Percentiles rank a stretch among this genome's conserved stretches.
Evolutionary conservation across 305 asterid genomes (phyloP).

Genomic region (Rubia peregrina): DNA sequence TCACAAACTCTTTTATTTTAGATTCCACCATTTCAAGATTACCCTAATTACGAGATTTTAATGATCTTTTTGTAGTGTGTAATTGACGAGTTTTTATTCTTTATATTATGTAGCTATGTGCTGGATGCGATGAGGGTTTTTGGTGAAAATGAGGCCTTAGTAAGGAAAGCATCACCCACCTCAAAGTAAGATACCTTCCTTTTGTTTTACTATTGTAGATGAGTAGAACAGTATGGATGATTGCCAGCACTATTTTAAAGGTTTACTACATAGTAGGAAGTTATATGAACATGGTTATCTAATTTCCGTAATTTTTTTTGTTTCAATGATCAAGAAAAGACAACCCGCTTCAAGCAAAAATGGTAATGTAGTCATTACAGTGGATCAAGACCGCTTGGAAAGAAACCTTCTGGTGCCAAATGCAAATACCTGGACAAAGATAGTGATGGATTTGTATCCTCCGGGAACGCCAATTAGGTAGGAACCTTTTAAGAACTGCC

Average conservation of each 20-base stretch:
- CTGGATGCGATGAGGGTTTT: constrained; percentile 67
- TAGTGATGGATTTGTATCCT: constrained; percentile 84
- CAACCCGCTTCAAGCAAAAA: constrained; percentile 94
- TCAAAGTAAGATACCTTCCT: constrained; percentile 63
- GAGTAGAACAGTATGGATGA: constrained; percentile 1
- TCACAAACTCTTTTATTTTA: constrained; percentile 9
- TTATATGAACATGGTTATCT: constrained; percentile 28
- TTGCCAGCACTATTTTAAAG: no score
- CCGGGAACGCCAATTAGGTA: constrained; percentile 64
- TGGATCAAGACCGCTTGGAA: constrained; percentile 40
- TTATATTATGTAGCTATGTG: constrained; percentile 45
- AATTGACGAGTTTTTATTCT: background rate
- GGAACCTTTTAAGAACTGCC: constrained; percentile 4
- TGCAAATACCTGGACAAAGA: constrained; percentile 76
- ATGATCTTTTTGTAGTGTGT: constrained; percentile 7
- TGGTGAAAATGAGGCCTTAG: constrained; percentile 62
- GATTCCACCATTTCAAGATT: constrained; percentile 3
- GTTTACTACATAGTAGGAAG: background rate
- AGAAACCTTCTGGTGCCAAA: constrained; percentile 45
- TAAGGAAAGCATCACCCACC: constrained; percentile 41
- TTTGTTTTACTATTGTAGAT: constrained; percentile 13
- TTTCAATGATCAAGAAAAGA: constrained; percentile 85
- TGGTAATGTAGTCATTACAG: constrained; percentile 55
- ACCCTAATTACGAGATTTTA: constrained; percentile 4
- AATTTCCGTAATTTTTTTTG: constrained; percentile 32